Conservation (phyloP, 78 protist species). For the Dictyostelium capitatum region DNA sequence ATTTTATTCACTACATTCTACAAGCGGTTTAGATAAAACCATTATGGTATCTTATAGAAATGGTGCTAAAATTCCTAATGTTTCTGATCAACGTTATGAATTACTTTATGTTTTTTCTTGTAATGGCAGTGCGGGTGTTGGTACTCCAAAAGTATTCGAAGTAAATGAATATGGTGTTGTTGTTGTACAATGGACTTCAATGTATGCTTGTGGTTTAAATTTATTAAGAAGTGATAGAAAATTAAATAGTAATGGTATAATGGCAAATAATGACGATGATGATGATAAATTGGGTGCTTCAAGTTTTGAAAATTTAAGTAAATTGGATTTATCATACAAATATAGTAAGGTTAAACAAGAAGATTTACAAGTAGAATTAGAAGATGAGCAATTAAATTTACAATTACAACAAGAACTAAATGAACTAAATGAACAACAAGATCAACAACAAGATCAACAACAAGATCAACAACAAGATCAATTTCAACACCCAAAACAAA, state of each 20-base stretch:
- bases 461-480: neutral
- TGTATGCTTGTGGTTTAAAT: slow-evolving; percentile 8
- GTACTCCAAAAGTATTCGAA: neutral
- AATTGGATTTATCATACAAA: neutral
- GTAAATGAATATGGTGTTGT: neutral
- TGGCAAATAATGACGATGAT: neutral
- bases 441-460: neutral
- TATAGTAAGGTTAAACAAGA: neutral
- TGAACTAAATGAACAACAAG: neutral
- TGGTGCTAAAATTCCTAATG: neutral
- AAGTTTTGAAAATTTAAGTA: neutral
- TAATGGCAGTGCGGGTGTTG: neutral
- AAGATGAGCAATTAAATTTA: neutral
- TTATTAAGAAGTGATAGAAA: neutral
- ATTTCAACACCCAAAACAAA: neutral
- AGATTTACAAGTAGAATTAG: neutral
- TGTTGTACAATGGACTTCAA: slow-evolving; percentile 18
- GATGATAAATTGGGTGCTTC: neutral
- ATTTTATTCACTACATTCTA: neutral
- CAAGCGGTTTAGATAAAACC: neutral
- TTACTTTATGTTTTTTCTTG: slow-evolving; percentile 17
- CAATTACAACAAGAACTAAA: neutral
- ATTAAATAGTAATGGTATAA: neutral
- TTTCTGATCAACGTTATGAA: neutral
- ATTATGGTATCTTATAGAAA: slow-evolving; percentile 10